These are phyloP conservation scores for Linnemannia hyalina DNA, from an alignment of 192 early-diverging fungal species.

Conservation along the genomic window DNA sequence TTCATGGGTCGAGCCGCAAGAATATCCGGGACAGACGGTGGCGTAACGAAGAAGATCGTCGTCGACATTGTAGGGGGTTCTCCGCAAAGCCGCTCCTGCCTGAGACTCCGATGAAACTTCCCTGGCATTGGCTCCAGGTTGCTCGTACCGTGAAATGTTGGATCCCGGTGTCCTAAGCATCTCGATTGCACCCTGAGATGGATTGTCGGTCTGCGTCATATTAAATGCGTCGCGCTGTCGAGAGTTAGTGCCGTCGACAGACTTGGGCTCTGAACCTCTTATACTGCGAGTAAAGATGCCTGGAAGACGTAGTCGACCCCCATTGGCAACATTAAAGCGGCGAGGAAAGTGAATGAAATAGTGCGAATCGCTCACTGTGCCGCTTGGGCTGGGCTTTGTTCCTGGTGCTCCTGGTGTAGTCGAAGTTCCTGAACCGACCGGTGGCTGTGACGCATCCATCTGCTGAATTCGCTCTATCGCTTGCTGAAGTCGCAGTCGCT, in stretches of 20 bases:
- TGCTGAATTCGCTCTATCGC: constrained; percentile 8
- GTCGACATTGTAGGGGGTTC: background rate
- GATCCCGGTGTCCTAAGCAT: background rate
- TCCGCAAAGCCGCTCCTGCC: background rate
- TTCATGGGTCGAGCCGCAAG: too few species aligned
- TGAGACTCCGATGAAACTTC: background rate
- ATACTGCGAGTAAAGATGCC: background rate
- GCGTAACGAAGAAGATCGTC: background rate
- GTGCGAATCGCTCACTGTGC: background rate
- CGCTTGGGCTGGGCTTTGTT: background rate
- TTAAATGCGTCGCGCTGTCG: background rate
- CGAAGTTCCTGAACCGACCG: too few species aligned
- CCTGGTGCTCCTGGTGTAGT: background rate
- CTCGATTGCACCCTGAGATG: background rate
- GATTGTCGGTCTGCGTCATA: background rate
- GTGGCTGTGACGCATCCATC: background rate
- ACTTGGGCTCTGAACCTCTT: background rate
- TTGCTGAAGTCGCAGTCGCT: background rate
- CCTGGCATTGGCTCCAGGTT: background rate
- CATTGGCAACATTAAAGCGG: background rate
- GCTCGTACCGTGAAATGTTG: background rate
- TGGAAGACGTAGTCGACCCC: background rate
- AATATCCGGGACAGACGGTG: background rate
- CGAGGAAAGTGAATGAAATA: constrained; percentile 19
- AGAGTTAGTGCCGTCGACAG: background rate